Conservation (phyloP, 2,329 filamentous ascomycete species). For the Epichloe uncinata region DNA sequence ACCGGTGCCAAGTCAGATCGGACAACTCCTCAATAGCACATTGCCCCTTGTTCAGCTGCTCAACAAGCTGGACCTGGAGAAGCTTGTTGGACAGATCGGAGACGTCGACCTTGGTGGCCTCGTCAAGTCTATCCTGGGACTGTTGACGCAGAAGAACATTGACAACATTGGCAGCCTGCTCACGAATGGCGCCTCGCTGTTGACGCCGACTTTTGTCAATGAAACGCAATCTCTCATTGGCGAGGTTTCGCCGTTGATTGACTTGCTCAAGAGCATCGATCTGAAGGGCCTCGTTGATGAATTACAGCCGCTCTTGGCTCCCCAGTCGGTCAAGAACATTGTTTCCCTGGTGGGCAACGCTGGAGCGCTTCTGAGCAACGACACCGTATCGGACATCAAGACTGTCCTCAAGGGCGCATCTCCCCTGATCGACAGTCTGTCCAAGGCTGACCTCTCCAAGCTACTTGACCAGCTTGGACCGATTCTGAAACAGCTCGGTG, state of each 20-base stretch:
- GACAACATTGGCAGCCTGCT: slow-evolving; percentile 21
- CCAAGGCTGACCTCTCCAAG: slow-evolving; percentile 5
- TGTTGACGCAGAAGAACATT: slow-evolving; percentile 19
- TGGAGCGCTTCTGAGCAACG: slow-evolving; percentile 2
- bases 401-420: slow-evolving; percentile 2
- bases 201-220: slow-evolving; percentile 20
- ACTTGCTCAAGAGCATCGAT: slow-evolving; percentile 19
- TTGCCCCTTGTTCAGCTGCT: slow-evolving; percentile 17
- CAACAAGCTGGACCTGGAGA: slow-evolving; percentile 21
- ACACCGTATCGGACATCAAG: slow-evolving; percentile 2
- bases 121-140: slow-evolving; percentile 16
- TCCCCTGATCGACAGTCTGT: slow-evolving; percentile 4
- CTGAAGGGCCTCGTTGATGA: slow-evolving; percentile 19
- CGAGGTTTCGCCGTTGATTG: slow-evolving; percentile 19
- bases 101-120: slow-evolving; percentile 19
- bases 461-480: slow-evolving; percentile 4
- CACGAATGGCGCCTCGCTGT: slow-evolving; percentile 22
- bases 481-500: slow-evolving; percentile 2
- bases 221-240: slow-evolving; percentile 22
- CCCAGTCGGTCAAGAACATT: slow-evolving; percentile 15
- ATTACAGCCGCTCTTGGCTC: slow-evolving; percentile 14
- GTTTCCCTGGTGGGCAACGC: slow-evolving; percentile 10
- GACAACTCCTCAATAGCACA: slow-evolving; percentile 15
- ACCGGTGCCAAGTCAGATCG: slow-evolving; percentile 20
- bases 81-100: slow-evolving; percentile 18